A percentile compares a stretch with the other conserved stretches of the same genome.
Evolutionary conservation across 2,329 filamentous ascomycete genomes (phyloP).

Genomic region (Zelopaecilomyces penicillatus): DNA sequence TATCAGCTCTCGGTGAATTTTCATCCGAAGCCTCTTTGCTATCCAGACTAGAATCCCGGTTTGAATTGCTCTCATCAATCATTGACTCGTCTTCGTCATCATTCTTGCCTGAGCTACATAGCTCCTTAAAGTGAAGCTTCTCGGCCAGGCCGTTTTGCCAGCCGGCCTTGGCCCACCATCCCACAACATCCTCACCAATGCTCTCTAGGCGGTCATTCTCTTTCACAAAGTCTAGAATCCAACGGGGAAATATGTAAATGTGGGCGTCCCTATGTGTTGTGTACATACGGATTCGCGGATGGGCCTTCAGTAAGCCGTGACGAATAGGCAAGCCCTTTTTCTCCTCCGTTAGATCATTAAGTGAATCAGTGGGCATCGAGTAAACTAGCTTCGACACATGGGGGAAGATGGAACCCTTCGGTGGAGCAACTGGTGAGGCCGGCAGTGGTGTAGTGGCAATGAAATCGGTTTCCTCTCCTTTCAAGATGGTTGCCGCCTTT

Average conservation of each 20-base stretch:
- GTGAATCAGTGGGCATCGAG: slow-evolving; percentile 78
- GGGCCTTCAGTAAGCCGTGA: slow-evolving; percentile 64
- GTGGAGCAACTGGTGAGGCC: slow-evolving; percentile 33
- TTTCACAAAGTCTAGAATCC: slow-evolving; percentile 78
- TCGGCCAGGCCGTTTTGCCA: slow-evolving; percentile 78
- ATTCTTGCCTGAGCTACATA: slow-evolving; percentile 37
- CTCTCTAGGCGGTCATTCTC: slow-evolving; percentile 77
- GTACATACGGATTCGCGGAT: slow-evolving; percentile 70
- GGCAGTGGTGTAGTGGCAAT: slow-evolving; percentile 67
- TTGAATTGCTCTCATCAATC: slow-evolving; percentile 20
- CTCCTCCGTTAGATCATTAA: slow-evolving; percentile 74
- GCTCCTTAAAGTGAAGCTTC: slow-evolving; percentile 64
- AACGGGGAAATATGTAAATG: slow-evolving; percentile 87
- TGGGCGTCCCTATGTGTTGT: slow-evolving; percentile 85
- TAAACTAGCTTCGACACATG: slow-evolving; percentile 73
- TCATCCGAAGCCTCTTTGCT: slow-evolving; percentile 8
- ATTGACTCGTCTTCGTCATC: slow-evolving; percentile 29
- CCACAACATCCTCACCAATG: slow-evolving; percentile 82
- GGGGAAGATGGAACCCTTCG: slow-evolving; percentile 55
- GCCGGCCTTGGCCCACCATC: slow-evolving; percentile 90
- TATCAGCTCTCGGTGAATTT: not conserved
- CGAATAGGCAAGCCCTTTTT: slow-evolving; percentile 66
- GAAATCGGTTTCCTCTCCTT: slow-evolving; percentile 90
- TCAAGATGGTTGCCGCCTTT: slow-evolving; percentile 64
- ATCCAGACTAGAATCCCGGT: slow-evolving; percentile 15